Evolutionary conservation across 2,329 filamentous ascomycete species (phyloP).

Genomic region (Raffaelea arxii): DNA sequence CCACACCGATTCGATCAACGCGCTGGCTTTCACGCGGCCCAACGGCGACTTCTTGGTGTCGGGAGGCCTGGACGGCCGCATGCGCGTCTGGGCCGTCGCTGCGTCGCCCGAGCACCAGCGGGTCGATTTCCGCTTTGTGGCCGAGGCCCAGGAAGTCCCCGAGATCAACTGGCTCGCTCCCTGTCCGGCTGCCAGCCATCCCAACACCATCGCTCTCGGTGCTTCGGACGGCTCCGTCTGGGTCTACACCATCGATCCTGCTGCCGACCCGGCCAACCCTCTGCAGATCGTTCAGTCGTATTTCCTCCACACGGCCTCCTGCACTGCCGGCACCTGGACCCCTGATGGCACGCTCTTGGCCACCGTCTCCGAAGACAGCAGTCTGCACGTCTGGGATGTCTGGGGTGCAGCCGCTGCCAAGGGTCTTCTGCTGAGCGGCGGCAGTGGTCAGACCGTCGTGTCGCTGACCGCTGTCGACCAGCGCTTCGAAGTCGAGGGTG

Average conservation of each 20-base stretch:
- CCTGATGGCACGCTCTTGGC: constrained; percentile 77
- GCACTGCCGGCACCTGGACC: constrained; percentile 86
- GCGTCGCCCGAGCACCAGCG: constrained; percentile 28
- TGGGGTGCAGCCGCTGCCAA: constrained; percentile 65
- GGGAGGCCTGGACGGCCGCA: constrained; percentile 74
- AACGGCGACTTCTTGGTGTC: constrained; percentile 77
- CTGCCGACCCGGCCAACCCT: constrained; percentile 45
- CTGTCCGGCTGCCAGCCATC: constrained; percentile 60
- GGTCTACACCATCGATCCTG: constrained; percentile 86
- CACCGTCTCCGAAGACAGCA: constrained; percentile 81
- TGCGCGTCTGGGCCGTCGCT: constrained; percentile 59
- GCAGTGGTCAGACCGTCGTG: constrained; percentile 56
- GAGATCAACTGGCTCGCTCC: constrained; percentile 86
- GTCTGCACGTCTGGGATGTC: constrained; percentile 86
- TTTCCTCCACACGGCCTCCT: constrained; percentile 78
- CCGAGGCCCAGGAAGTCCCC: constrained; percentile 78
- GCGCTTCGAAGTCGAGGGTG: constrained; percentile 84
- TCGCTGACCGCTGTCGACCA: constrained; percentile 73
- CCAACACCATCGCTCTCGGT: constrained; percentile 79
- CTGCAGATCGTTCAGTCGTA: constrained; percentile 83
- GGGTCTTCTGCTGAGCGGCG: constrained; percentile 25
- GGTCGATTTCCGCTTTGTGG: constrained; percentile 49
- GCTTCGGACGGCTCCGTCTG: constrained; percentile 88
- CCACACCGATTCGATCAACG: constrained; percentile 85
- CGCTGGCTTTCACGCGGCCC: constrained; percentile 74